Percentiles rank a stretch among this genome's conserved stretches.
These are phyloP conservation scores for Rhizopogon salebrosus DNA, from an alignment of 768 basidiomycete genomes.

Conservation along the genomic window DNA sequence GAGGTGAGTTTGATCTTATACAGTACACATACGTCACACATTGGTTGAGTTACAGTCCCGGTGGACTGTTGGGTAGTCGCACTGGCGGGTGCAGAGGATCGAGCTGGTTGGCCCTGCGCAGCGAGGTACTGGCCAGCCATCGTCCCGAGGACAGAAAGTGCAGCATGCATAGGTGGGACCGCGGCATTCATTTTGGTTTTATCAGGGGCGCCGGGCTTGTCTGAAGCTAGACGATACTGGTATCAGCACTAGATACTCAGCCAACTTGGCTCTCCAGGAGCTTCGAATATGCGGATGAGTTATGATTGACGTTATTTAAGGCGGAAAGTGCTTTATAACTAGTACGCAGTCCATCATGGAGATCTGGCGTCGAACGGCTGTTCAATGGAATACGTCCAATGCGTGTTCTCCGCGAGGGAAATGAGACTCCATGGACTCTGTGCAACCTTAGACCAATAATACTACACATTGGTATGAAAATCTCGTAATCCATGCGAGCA, in stretches of 20 bases:
- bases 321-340: constrained; percentile 21
- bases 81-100: constrained; percentile 13
- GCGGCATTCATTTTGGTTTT: constrained; percentile 20
- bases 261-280: constrained; percentile 26
- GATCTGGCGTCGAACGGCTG: constrained; percentile 2
- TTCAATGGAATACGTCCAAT: constrained; percentile 19
- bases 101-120: constrained; percentile 19
- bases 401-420: constrained; percentile 28
- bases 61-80: constrained; percentile 11
- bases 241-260: constrained; percentile 4
- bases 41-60: constrained; percentile 24
- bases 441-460: background rate
- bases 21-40: constrained; percentile 45
- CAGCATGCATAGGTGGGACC: constrained; percentile 31
- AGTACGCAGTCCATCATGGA: constrained; percentile 7
- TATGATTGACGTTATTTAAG: constrained; percentile 24
- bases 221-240: constrained; percentile 5
- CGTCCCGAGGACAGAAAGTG: constrained; percentile 30
- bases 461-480: background rate
- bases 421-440: constrained; percentile 10
- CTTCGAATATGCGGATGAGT: constrained; percentile 29
- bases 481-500: background rate
- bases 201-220: constrained; percentile 8
- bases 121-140: constrained; percentile 32
- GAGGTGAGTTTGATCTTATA: constrained; percentile 2